A percentile compares a stretch with the other conserved stretches of the same genome.
phyloP scores from a whole-genome alignment of 2,329 filamentous ascomycete genomes.

The Clarireedia paspali region DNA sequence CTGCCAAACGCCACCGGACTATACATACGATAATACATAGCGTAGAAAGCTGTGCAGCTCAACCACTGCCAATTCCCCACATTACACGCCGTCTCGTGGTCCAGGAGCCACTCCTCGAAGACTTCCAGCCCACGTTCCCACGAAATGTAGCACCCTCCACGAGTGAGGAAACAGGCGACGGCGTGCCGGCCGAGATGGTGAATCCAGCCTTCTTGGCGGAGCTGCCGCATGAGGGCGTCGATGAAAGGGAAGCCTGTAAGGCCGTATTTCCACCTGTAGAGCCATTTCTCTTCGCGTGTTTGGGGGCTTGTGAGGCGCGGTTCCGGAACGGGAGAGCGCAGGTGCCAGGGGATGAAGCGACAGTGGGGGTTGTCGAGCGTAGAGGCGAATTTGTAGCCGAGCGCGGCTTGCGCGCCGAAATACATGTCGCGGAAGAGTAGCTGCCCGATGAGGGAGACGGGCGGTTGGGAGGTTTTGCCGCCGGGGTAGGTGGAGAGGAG shows the following conservation, averaged over 20 bases:
- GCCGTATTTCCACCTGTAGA: constrained; percentile 61
- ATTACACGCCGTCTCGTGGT: constrained; percentile 69
- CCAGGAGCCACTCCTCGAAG: constrained; percentile 68
- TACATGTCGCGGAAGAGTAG: constrained; percentile 78
- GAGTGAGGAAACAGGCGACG: constrained; percentile 75
- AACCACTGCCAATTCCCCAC: constrained; percentile 75
- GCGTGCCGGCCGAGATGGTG: constrained; percentile 71
- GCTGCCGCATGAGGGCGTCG: constrained; percentile 71
- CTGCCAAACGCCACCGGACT: constrained; percentile 63
- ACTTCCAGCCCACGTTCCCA: constrained; percentile 76
- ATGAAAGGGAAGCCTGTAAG: constrained; percentile 74
- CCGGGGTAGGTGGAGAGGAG: constrained; percentile 45
- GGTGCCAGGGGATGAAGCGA: constrained; percentile 73
- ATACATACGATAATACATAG: constrained; percentile 65
- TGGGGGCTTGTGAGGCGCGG: not conserved
- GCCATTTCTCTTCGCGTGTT: constrained; percentile 53
- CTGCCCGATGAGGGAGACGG: constrained; percentile 64
- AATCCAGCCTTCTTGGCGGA: constrained; percentile 67
- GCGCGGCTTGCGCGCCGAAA: constrained; percentile 64
- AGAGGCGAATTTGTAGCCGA: constrained; percentile 57
- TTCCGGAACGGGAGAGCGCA: constrained; percentile 29
- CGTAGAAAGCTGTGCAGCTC: constrained; percentile 66
- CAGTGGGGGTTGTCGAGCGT: constrained; percentile 57
- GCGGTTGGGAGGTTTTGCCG: constrained; percentile 45
- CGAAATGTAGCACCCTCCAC: constrained; percentile 69